A percentile compares a stretch with the other conserved stretches of the same genome.
These are phyloP conservation scores for Euphrasia confusa DNA, from an alignment of 257 asterid genomes.

Conservation along the genomic window DNA sequence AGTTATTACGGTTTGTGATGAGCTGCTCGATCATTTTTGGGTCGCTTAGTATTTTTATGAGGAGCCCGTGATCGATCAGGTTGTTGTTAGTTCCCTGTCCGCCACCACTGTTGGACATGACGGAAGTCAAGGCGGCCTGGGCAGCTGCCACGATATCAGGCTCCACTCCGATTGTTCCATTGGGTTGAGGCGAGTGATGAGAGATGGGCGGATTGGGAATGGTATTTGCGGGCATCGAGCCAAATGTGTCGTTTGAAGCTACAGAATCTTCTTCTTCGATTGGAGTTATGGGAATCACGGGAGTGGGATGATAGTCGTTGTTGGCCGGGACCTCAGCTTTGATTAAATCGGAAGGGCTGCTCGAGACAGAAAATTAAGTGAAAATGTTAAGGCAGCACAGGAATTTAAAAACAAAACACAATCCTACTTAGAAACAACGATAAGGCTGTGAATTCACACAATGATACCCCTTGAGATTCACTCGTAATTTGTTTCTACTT, in stretches of 20 bases:
- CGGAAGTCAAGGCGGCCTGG: constrained; percentile 40
- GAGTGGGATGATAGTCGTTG: constrained; percentile 29
- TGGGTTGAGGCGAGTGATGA: constrained; percentile 20
- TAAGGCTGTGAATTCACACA: neutral
- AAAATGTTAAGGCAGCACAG: constrained; percentile 9
- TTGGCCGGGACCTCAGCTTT: constrained; percentile 32
- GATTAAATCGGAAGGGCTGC: constrained; percentile 54
- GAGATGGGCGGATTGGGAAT: constrained; percentile 20
- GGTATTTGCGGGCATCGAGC: constrained; percentile 20
- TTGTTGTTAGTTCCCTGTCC: constrained; percentile 1
- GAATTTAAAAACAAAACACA: neutral
- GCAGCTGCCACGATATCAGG: neutral
- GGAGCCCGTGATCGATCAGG: constrained; percentile 59
- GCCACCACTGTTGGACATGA: constrained; percentile 25
- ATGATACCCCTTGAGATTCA: too few relatives aligned
- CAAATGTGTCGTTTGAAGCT: constrained; percentile 31
- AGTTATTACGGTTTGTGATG: constrained; percentile 36
- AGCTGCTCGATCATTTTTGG: constrained; percentile 70
- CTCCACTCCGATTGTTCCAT: constrained; percentile 1
- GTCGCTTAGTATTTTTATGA: constrained; percentile 59
- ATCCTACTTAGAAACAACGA: neutral
- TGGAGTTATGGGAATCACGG: constrained; percentile 70
- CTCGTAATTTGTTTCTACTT: too few relatives aligned
- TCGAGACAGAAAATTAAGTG: constrained; percentile 13
- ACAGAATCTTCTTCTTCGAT: constrained; percentile 85